Evolutionary conservation across 2,329 filamentous ascomycete genomes (phyloP).

Genomic region (Aspergillus aculeatinus): DNA sequence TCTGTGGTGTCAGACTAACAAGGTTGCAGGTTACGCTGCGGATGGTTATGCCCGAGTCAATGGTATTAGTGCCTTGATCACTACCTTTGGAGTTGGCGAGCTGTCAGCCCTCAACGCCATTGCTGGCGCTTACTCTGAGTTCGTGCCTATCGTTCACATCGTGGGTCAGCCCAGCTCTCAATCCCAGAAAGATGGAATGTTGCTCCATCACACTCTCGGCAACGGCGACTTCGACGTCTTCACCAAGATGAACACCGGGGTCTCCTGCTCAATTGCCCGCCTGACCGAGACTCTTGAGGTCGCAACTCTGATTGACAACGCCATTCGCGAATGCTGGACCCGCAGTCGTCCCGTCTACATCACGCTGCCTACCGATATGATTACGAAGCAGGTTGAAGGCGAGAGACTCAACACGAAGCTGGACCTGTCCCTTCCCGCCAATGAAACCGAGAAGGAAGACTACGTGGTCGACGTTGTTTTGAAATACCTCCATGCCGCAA

Average conservation of each 20-base stretch:
- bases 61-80: constrained; percentile 67
- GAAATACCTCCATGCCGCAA: constrained; percentile 69
- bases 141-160: constrained; percentile 65
- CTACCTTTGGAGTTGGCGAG: constrained; percentile 71
- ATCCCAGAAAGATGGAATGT: constrained; percentile 47
- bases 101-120: constrained; percentile 70
- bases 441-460: constrained; percentile 70
- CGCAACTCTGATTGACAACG: constrained; percentile 73
- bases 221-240: constrained; percentile 84
- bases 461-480: constrained; percentile 80
- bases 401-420: constrained; percentile 68
- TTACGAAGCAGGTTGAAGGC: constrained; percentile 72
- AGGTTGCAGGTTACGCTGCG: constrained; percentile 63
- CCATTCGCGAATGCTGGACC: constrained; percentile 71
- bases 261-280: constrained; percentile 70
- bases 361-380: constrained; percentile 78
- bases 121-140: constrained; percentile 72
- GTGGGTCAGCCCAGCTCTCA: constrained; percentile 54
- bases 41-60: constrained; percentile 76
- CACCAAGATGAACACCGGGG: constrained; percentile 69
- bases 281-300: constrained; percentile 69
- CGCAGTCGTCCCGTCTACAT: constrained; percentile 79
- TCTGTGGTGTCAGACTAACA: background rate
- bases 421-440: constrained; percentile 62
- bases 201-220: constrained; percentile 67